These are phyloP conservation scores for Linnemannia zychae DNA, from an alignment of 192 early-diverging fungal species.

Conservation along the genomic window DNA sequence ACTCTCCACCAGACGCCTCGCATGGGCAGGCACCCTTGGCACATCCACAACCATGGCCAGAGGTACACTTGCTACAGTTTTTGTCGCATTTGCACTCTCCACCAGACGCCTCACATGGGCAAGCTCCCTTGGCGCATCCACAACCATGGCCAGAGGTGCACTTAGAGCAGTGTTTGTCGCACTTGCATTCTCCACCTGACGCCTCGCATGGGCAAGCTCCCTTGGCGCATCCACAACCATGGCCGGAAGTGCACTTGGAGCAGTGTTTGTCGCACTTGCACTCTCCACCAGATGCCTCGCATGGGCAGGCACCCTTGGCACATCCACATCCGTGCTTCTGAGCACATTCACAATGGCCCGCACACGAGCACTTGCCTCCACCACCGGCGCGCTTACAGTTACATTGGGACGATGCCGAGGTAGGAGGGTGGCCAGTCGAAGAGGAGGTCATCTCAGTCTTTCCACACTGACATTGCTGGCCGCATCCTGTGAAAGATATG, in stretches of 20 bases:
- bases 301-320: background rate
- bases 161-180: conserved; percentile 12
- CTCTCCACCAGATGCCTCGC: background rate
- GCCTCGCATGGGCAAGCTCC: conserved; percentile 11
- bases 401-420: background rate
- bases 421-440: background rate
- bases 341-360: conserved; percentile 13
- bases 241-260: background rate
- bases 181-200: background rate
- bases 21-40: background rate
- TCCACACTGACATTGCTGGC: conserved; percentile 32
- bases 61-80: conserved; percentile 21
- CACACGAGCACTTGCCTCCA: conserved; percentile 24
- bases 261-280: background rate
- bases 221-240: conserved; percentile 6
- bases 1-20: background rate
- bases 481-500: conserved; percentile 17
- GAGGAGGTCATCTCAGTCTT: conserved; percentile 11
- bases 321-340: background rate
- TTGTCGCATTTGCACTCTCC: conserved; percentile 32
- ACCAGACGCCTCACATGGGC: conserved; percentile 28
- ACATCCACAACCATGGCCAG: conserved; percentile 16
- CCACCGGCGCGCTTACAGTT: conserved; percentile 18
- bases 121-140: conserved; percentile 26
- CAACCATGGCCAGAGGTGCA: conserved; percentile 8